phyloP scores from a whole-genome alignment of 2,329 filamentous ascomycete genomes.

The Pseudocercospora fijiensis region DNA sequence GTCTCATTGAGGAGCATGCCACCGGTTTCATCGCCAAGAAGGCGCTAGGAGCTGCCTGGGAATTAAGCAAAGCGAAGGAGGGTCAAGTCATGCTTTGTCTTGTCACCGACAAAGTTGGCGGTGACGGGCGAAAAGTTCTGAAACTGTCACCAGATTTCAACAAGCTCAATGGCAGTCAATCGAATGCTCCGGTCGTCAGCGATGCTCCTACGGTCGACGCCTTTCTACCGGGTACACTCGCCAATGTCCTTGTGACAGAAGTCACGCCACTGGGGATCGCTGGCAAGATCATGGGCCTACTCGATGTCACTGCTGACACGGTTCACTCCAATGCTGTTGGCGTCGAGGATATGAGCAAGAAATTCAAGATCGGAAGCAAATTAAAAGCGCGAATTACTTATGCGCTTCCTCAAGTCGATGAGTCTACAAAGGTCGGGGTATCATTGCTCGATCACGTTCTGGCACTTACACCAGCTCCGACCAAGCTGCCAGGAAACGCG shows the following conservation, averaged over 20 bases:
- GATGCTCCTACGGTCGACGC: conserved; percentile 84
- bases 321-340: conserved; percentile 80
- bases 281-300: conserved; percentile 87
- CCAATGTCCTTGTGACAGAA: conserved; percentile 83
- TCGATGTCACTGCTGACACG: conserved; percentile 87
- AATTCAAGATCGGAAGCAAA: conserved; percentile 80
- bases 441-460: conserved; percentile 84
- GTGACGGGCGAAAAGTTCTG: conserved; percentile 72
- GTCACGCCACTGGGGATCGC: conserved; percentile 71
- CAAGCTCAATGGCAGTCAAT: conserved; percentile 27
- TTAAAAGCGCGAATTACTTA: conserved; percentile 84
- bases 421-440: conserved; percentile 76
- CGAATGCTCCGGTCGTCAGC: conserved; percentile 49
- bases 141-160: conserved; percentile 77
- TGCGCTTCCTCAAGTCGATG: conserved; percentile 74
- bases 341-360: conserved; percentile 65
- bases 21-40: conserved; percentile 83
- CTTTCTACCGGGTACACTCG: conserved; percentile 87
- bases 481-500: conserved; percentile 39
- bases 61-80: conserved; percentile 70
- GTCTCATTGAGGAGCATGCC: conserved; percentile 65
- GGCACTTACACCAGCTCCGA: conserved; percentile 54
- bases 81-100: conserved; percentile 83
- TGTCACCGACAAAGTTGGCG: conserved; percentile 66
- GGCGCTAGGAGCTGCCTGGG: conserved; percentile 67